Evolutionary conservation across 805 yeast species (phyloP), one percentile per base, ranked within the genome.

Genomic region (Komagataella mondaviorum): DNA sequence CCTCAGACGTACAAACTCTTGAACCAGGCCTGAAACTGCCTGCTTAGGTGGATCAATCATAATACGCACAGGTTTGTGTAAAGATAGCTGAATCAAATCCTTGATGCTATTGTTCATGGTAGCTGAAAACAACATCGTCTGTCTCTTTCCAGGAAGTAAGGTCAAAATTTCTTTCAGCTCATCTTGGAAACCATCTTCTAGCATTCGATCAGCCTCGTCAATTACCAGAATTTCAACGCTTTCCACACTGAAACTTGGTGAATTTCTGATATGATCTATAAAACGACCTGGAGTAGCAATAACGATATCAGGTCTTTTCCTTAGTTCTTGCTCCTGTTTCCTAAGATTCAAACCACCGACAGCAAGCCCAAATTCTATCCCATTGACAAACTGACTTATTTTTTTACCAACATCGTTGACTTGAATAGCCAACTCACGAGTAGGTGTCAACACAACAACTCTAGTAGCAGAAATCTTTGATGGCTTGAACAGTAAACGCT

Each of bases 201-300:
- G 76, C 98, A 93, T 93, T 72, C 99, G 82, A 75, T 93, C 99
- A 54, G 99, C 99, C 72, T 93, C 99, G 72, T 93, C 99, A 58
- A 93, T 76, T 30, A 93, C 95, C 60, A 93, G 72, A 51, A 93
- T 86, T 70, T 93, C 99, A 49, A 93, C 93, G 39, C 82, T 75
- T 58, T 93, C 98, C 48, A 89, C 95, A 49, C 81, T 80, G 65
- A 93, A 93, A 50, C 93, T 84, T 6, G 96, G 88, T 6, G 98
- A 90, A 70, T 93, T 93, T 63, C 98, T 76, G 52, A 93, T 80
- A 69, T 93, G 99, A 68, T 93, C 99, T 62, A 93, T 93, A 58
- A 93, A 84, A 72, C 99, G 79, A 78, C 99, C 99, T 1, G 99
- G 99, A 0, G 99, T 93, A 20, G 99, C 98, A 64, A 93, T 81